phyloP scores from a whole-genome alignment of 202 grass and related monocot species.

The Musa balbisiana region DNA sequence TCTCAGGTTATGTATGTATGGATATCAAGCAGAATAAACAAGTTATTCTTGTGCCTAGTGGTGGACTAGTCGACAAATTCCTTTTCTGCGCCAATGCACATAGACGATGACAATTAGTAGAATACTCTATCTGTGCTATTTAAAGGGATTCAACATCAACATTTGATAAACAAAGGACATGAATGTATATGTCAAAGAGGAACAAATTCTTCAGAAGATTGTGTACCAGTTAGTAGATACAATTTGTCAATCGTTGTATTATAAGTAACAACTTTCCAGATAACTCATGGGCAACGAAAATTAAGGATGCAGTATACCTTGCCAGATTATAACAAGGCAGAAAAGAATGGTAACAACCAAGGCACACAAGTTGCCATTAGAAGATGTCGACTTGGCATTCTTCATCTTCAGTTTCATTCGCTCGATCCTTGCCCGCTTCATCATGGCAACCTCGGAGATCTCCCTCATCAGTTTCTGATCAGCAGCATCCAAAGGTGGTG shows the following conservation, averaged over 20 bases:
- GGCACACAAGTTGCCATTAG: conserved; percentile 42
- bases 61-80: no score
- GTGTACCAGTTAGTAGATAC: neutral
- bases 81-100: no score
- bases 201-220: neutral
- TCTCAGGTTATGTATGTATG: no score
- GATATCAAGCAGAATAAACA: no score
- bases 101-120: neutral
- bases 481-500: conserved; percentile 47
- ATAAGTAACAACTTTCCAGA: neutral
- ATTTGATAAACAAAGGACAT: neutral
- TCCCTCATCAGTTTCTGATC: conserved; percentile 83
- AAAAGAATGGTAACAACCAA: conserved; percentile 84
- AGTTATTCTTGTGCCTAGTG: no score
- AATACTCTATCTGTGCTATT: neutral
- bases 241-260: neutral
- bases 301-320: conserved; percentile 50
- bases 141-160: neutral
- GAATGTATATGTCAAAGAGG: neutral
- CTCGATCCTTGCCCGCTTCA: conserved; percentile 80
- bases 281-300: neutral
- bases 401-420: conserved; percentile 96
- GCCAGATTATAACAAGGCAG: conserved; percentile 93
- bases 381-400: conserved; percentile 52
- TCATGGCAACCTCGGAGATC: conserved; percentile 63